Percentiles rank a stretch among this genome's conserved stretches.
Evolutionary conservation across 768 basidiomycete genomes (phyloP).

Genomic region (Rhodosporidiobolus sp.): DNA sequence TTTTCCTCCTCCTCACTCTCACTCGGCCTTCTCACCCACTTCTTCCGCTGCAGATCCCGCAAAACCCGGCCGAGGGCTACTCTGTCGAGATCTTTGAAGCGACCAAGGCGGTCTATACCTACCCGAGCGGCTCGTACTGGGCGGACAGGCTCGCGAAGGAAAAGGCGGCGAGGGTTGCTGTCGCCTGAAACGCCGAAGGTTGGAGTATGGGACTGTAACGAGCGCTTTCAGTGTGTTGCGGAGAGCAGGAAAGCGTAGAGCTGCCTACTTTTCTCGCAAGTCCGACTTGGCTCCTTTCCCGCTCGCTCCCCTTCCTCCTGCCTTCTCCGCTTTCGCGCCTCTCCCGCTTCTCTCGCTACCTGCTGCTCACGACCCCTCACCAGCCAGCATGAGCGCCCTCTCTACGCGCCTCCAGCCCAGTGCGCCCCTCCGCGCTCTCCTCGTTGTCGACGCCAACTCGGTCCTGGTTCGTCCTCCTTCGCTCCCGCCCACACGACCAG

Average conservation of each 20-base stretch:
- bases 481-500: neutral
- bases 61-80: constrained; percentile 36
- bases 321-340: neutral
- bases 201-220: too few species aligned
- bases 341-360: neutral
- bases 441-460: constrained; percentile 10
- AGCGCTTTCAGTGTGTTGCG: too few species aligned
- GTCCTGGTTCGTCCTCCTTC: constrained; percentile 2
- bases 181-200: too few species aligned
- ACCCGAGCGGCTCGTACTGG: constrained; percentile 85
- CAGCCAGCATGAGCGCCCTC: too few species aligned
- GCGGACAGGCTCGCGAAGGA: constrained; percentile 8
- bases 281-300: neutral
- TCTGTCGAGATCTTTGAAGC: constrained; percentile 84
- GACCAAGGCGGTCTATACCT: constrained; percentile 78
- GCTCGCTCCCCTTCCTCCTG: neutral
- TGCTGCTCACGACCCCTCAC: too few species aligned
- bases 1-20: neutral
- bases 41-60: constrained; percentile 18
- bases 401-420: too few species aligned
- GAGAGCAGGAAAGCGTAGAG: neutral
- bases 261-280: neutral
- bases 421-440: neutral
- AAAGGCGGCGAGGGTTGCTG: neutral
- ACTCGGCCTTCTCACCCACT: neutral